Percentiles rank a stretch among this genome's conserved stretches.
These are phyloP conservation scores for Tricholoma sp. DNA, from an alignment of 768 basidiomycete genomes.

Conservation along the genomic window DNA sequence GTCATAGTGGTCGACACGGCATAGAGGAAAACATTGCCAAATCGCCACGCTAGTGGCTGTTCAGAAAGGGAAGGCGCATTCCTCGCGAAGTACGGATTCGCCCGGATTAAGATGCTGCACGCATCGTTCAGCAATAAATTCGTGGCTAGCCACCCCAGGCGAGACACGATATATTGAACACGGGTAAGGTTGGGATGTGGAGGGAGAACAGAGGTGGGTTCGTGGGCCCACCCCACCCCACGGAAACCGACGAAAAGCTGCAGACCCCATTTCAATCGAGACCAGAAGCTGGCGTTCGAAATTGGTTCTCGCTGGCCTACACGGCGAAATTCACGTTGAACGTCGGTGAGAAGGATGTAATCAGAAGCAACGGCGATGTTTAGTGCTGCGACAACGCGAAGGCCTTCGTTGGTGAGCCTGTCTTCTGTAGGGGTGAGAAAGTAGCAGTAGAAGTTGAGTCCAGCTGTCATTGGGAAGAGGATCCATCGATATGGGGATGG, in stretches of 20 bases:
- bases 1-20: conserved; percentile 5
- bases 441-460: conserved; percentile 4
- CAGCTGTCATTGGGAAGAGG: conserved; percentile 7
- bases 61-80: conserved; percentile 6
- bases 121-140: conserved; percentile 19
- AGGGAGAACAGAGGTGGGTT: conserved; percentile 14
- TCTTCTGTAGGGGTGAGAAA: conserved; percentile 1
- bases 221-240: conserved; percentile 25
- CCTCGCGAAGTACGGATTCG: conserved; percentile 13
- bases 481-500: conserved; percentile 9
- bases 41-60: conserved; percentile 10
- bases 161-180: conserved; percentile 15
- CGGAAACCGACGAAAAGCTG: conserved; percentile 18
- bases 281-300: conserved; percentile 12
- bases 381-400: conserved; percentile 1
- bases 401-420: not conserved
- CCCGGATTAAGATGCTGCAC: conserved; percentile 10
- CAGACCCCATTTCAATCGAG: conserved; percentile 20
- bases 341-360: conserved; percentile 21
- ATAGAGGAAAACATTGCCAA: conserved; percentile 1
- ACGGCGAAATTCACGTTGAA: conserved; percentile 18
- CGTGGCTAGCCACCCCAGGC: conserved; percentile 7
- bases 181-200: conserved; percentile 15
- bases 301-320: conserved; percentile 11
- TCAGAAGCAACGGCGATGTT: conserved; percentile 1